These are phyloP conservation scores for Breynia disticha DNA, from an alignment of 441 rosid species.

Conservation along the genomic window DNA sequence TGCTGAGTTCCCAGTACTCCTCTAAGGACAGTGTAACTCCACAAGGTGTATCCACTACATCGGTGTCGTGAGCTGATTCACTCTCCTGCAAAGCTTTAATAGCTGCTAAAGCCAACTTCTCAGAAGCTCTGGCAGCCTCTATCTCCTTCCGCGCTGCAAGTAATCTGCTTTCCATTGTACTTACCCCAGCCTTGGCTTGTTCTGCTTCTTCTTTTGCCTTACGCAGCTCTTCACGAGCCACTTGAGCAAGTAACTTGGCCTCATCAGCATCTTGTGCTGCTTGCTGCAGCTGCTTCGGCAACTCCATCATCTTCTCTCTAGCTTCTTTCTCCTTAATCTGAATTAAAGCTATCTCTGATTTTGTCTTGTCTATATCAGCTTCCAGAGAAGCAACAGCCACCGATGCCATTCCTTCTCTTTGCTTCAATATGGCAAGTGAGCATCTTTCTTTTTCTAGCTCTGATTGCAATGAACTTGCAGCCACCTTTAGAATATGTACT, in stretches of 20 bases:
- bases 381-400: conserved; percentile 69
- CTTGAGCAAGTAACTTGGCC: conserved; percentile 53
- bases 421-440: conserved; percentile 45
- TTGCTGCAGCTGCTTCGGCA: conserved; percentile 72
- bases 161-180: conserved; percentile 69
- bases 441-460: conserved; percentile 69
- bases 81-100: conserved; percentile 78
- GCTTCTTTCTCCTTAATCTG: conserved; percentile 74
- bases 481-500: conserved; percentile 61
- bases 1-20: conserved; percentile 87
- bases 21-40: conserved; percentile 71
- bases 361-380: conserved; percentile 60
- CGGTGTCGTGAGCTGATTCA: conserved; percentile 40
- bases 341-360: conserved; percentile 47
- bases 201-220: conserved; percentile 75
- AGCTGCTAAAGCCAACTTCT: conserved; percentile 70
- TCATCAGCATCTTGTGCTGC: conserved; percentile 78
- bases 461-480: conserved; percentile 44
- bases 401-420: conserved; percentile 88
- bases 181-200: conserved; percentile 70
- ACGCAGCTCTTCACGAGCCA: conserved; percentile 64
- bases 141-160: conserved; percentile 79
- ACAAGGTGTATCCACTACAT: conserved; percentile 28
- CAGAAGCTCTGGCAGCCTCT: conserved; percentile 84
- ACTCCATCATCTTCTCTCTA: conserved; percentile 49